Evolutionary conservation across 2,329 filamentous ascomycete genomes (phyloP).

Genomic region (Microcyclosporella mali): DNA sequence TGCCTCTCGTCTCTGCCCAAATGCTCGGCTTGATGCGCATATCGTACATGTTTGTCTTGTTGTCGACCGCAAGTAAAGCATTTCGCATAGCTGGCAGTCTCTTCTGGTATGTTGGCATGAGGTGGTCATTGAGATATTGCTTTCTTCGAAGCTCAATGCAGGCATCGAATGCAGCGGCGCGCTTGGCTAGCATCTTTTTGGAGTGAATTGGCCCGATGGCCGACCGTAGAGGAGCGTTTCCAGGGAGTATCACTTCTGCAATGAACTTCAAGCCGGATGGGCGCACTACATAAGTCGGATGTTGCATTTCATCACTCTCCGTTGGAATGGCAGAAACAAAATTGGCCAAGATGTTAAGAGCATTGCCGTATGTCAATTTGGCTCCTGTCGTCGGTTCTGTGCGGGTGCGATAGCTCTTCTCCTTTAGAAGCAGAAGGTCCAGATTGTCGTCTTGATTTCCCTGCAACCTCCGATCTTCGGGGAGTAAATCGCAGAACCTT

Average conservation of each 20-base stretch:
- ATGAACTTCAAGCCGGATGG: constrained; percentile 55
- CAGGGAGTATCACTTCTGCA: constrained; percentile 74
- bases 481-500: constrained; percentile 68
- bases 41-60: constrained; percentile 67
- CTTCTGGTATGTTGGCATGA: constrained; percentile 68
- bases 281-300: constrained; percentile 57
- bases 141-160: constrained; percentile 64
- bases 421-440: constrained; percentile 51
- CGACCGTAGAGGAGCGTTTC: constrained; percentile 63
- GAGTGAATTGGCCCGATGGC: constrained; percentile 57
- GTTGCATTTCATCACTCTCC: constrained; percentile 42
- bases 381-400: constrained; percentile 63
- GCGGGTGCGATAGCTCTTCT: constrained; percentile 46
- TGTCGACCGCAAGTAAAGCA: constrained; percentile 72
- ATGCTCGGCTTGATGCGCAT: constrained; percentile 74
- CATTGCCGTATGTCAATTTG: constrained; percentile 69
- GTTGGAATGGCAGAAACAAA: constrained; percentile 66
- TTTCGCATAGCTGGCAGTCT: constrained; percentile 77
- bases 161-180: constrained; percentile 79
- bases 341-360: constrained; percentile 62
- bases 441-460: constrained; percentile 52
- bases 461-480: constrained; percentile 64
- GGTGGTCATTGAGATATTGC: constrained; percentile 63
- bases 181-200: constrained; percentile 74
- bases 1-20: constrained; percentile 53